These are phyloP conservation scores for Amanita rubescens DNA, from an alignment of 768 basidiomycete genomes.

Conservation along the genomic window DNA sequence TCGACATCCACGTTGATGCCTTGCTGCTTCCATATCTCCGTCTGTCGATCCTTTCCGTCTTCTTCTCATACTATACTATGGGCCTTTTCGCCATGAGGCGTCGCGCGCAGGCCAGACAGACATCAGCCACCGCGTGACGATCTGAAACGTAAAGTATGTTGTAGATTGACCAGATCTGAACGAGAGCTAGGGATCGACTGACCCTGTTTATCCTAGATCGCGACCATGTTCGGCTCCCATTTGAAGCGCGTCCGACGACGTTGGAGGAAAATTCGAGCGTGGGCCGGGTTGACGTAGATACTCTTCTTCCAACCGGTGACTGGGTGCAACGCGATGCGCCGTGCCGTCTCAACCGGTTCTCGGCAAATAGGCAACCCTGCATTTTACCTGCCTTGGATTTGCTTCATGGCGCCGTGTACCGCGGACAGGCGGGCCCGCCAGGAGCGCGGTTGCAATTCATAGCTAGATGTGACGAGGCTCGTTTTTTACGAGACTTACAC, in stretches of 20 bases:
- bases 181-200: too few species aligned
- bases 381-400: conserved; percentile 67
- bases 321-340: conserved; percentile 80
- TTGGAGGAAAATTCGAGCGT: too few species aligned
- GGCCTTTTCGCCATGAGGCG: too few species aligned
- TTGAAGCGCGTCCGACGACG: conserved; percentile 71
- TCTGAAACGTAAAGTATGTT: too few species aligned
- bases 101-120: too few species aligned
- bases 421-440: conserved; percentile 64
- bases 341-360: conserved; percentile 58
- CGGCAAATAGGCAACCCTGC: conserved; percentile 67
- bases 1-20: too few species aligned
- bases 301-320: conserved; percentile 83
- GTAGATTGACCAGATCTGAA: not conserved
- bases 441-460: conserved; percentile 75
- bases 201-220: conserved; percentile 76
- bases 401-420: conserved; percentile 70
- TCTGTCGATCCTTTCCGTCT: too few species aligned
- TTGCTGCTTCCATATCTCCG: too few species aligned
- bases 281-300: conserved; percentile 66
- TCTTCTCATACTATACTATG: too few species aligned
- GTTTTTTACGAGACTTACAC: too few species aligned
- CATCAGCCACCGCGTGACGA: too few species aligned
- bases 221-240: conserved; percentile 71
- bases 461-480: too few species aligned